Evolutionary conservation across 306 rosid genomes (phyloP), one percentile per base, ranked within the genome.

Genomic region (Cucurbita ficifolia): DNA sequence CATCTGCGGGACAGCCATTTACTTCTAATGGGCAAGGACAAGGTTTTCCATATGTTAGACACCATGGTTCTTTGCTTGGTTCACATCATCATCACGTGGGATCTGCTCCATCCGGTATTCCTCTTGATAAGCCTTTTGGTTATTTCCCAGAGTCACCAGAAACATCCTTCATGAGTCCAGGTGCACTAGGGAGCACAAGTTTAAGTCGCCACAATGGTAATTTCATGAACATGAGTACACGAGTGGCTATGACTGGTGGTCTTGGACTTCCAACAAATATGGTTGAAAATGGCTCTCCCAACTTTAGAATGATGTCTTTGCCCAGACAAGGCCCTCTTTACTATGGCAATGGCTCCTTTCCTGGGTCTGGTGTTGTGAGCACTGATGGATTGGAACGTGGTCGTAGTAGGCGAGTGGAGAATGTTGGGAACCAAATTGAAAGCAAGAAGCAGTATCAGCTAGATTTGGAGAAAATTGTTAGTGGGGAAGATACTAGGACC

Each of bases 81-180:
- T 88, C 96, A 55, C 87, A 80, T 48, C 77, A 82, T 59, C 91
- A 89, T 76, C 96, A 84, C 72, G 90, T 88, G 65, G 96, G 96
- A 76, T 92, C 98, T 73, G 98, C 98, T 81, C 98, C 98, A 62
- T 83, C 98, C 51, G 91, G 89, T 59, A 83, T 84, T 81, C 96
- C 92, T 73, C 81, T 86, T 70, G 90, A 90, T 36, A 82, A 93
- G 81, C 85, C 89, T 73, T 88, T 90, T 85, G 88, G 89, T 74
- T 86, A 81, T 82, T 85, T 87, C 79, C 91, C 96, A 1, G 96
- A 84, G 77, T 90, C 96, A 54, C 92, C 96, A 17, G 98, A 92
- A 51, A 63, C 91, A 68, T 88, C 96, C 61, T 82, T 86, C 79
- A 78, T 81, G 86, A 87, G 76, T 75, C 79, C 83, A 18, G 79